Evolutionary conservation across 192 early-diverging fungal species (phyloP).

Genomic region (Mortierella alpina): DNA sequence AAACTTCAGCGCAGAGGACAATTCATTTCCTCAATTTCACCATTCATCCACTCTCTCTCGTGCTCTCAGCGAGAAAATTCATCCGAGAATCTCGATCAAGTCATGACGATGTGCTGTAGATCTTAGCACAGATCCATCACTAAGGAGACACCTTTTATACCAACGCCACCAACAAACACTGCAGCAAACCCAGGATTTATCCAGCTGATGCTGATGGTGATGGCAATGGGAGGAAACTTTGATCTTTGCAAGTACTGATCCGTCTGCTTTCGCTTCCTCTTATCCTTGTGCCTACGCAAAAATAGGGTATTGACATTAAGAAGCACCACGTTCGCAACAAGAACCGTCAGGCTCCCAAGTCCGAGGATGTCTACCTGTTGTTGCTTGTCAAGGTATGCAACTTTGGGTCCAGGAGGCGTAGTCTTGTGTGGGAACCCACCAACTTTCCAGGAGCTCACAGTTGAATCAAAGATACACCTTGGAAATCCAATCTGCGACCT

Average conservation of each 20-base stretch:
- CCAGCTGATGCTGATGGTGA: not conserved
- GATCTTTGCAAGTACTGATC: constrained; percentile 25
- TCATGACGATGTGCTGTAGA: too few relatives aligned
- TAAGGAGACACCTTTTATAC: too few relatives aligned
- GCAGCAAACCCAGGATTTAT: too few relatives aligned
- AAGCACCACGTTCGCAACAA: constrained; percentile 99
- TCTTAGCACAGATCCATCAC: too few relatives aligned
- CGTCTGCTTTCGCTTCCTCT: not conserved
- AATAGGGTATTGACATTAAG: constrained; percentile 98
- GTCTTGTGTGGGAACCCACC: not conserved
- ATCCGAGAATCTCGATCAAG: too few relatives aligned
- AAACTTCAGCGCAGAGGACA: too few relatives aligned
- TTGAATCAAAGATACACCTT: not conserved
- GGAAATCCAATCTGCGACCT: not conserved
- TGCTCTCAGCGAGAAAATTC: too few relatives aligned
- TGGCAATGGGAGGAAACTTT: constrained; percentile 25
- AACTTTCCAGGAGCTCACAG: not conserved
- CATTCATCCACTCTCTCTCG: too few relatives aligned
- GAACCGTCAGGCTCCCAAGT: constrained; percentile 88
- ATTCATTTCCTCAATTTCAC: too few relatives aligned
- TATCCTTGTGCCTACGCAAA: not conserved
- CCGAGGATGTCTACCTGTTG: constrained; percentile 96
- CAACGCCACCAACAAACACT: too few relatives aligned
- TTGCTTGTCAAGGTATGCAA: constrained; percentile 95
- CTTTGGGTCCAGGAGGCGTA: not conserved